Evolutionary conservation across 768 basidiomycete genomes (phyloP).

Genomic region (Mycena chlorophos): DNA sequence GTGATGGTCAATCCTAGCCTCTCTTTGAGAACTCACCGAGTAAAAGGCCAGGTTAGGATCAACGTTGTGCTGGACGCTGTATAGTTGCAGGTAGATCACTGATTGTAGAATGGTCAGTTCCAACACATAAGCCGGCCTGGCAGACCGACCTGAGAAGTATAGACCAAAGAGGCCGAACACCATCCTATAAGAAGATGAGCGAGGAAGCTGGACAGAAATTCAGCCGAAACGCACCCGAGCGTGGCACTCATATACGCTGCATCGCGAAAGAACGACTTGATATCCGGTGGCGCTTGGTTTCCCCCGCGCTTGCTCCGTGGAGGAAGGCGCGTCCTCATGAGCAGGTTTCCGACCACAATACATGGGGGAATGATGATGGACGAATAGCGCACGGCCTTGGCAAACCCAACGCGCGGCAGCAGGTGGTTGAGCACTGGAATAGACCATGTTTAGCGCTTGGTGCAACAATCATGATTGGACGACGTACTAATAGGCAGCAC

Average conservation of each 20-base stretch:
- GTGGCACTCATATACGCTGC: constrained; percentile 6
- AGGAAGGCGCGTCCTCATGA: constrained; percentile 17
- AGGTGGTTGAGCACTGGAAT: constrained; percentile 2
- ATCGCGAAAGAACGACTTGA: constrained; percentile 15
- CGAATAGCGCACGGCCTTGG: constrained; percentile 6
- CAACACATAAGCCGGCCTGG: not conserved
- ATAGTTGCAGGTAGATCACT: not conserved
- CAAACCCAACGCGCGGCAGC: constrained; percentile 12
- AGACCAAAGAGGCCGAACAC: constrained; percentile 8
- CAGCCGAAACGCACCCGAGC: constrained; percentile 3
- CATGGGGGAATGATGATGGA: constrained; percentile 4
- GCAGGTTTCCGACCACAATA: constrained; percentile 8
- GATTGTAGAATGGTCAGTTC: not conserved
- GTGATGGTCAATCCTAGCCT: too few relatives aligned
- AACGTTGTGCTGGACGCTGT: not conserved
- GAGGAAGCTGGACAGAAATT: not conserved
- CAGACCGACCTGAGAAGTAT: constrained; percentile 11
- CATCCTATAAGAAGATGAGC: constrained; percentile 1
- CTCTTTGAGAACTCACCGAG: not conserved
- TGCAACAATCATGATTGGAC: not conserved
- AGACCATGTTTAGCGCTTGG: not conserved
- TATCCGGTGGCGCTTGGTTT: not conserved
- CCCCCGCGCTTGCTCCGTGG: constrained; percentile 3
- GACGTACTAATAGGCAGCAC: constrained; percentile 11
- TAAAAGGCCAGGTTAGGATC: not conserved